Base-by-base conservation (phyloP, 768 basidiomycete species). In the Boletus fagicola region DNA sequence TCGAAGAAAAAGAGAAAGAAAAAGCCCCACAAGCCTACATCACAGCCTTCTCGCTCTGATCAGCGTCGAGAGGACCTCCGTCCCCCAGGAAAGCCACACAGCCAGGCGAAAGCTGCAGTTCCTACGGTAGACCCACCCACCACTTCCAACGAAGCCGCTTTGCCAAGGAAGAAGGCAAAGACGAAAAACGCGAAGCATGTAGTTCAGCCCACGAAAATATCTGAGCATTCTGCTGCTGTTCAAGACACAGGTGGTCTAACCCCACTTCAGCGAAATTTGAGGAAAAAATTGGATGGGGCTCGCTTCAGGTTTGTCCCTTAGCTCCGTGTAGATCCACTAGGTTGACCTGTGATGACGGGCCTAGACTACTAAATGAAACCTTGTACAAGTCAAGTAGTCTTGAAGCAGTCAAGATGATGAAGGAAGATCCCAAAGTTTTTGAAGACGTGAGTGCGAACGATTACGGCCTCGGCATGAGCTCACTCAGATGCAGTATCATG, bases 341-440 rank as follows among this genome's bases (percentile, higher is more conserved):
- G 33, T 46, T 72, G 28, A 70, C 45, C 40, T 36, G 22, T 35
- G 26, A 20, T 16, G 20, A 18, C n/a, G n/a, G n/a, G n/a, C 49
- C 46, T 59, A 93, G 95, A 66, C 82, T 90, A 77, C 88, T 98
- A 54, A 99, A 99, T 69, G 95, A 98, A 75, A 81, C 80, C 39
- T 76, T 99, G 31, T 99, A 99, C 76, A 96, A 94, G 62, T 88
- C 87, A 0, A 83, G 85, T 53, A 92, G 94, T 65, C 74, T 70
- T 36, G 78, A 88, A 43, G 92, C 93, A 15, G 81, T 82, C 59
- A 74, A 82, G 56, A 84, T 97, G 84, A 92, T 98, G 87, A 83
- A 82, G 68, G 81, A 87, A 31, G 89, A 96, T 68, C 87, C 90
- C 9, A 80, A 79, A 33, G 79, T 90, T 12, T 98, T 91, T 62